Evolutionary conservation across 768 basidiomycete species (phyloP).

Genomic region (Boletus rubropictus): DNA sequence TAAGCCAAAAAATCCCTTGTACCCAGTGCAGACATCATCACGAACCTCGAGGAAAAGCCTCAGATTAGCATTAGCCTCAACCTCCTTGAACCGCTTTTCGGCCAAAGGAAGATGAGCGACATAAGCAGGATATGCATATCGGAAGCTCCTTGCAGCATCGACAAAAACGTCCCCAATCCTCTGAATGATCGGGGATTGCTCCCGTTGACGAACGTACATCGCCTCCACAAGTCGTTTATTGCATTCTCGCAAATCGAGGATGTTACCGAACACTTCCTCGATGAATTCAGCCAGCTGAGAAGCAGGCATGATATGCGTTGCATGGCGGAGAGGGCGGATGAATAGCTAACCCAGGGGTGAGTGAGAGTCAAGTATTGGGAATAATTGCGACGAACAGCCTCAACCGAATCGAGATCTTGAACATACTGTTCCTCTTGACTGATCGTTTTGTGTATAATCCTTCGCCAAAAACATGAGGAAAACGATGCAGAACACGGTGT

Average conservation of each 20-base stretch:
- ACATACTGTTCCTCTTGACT: constrained; percentile 85
- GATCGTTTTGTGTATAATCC: constrained; percentile 82
- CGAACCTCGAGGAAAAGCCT: constrained; percentile 78
- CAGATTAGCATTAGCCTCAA: constrained; percentile 75
- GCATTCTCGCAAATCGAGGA: constrained; percentile 79
- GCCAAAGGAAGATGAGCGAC: constrained; percentile 80
- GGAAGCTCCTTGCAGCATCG: constrained; percentile 81
- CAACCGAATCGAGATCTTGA: constrained; percentile 79
- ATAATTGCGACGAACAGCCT: constrained; percentile 42
- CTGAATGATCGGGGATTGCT: constrained; percentile 77
- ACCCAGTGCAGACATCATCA: constrained; percentile 1
- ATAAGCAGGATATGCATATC: constrained; percentile 79
- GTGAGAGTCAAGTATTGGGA: constrained; percentile 27
- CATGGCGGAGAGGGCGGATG: constrained; percentile 48
- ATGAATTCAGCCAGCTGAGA: constrained; percentile 74
- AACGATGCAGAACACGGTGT: background rate
- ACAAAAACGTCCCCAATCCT: constrained; percentile 88
- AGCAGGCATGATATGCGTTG: constrained; percentile 52
- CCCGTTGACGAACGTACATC: constrained; percentile 77
- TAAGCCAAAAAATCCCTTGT: background rate
- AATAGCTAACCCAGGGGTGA: constrained; percentile 39
- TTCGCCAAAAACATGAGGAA: constrained; percentile 15
- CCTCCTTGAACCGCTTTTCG: constrained; percentile 80
- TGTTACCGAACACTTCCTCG: constrained; percentile 85
- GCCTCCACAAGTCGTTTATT: constrained; percentile 79